Evolutionary conservation across 2,329 filamentous ascomycete genomes (phyloP), one percentile per base, ranked within the genome.

Genomic region (Xylariales sp.): DNA sequence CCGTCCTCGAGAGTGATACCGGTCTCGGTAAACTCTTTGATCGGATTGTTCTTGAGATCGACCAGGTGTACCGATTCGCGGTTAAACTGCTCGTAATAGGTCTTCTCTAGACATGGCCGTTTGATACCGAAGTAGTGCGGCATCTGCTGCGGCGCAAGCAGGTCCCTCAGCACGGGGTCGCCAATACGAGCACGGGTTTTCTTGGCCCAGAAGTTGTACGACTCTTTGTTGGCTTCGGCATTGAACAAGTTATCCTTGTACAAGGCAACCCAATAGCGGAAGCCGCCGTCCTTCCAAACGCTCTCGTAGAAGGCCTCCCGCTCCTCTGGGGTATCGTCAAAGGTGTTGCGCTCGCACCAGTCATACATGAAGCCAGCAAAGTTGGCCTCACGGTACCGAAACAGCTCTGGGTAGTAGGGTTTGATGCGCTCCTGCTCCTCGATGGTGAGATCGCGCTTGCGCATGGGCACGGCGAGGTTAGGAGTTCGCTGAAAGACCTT

Each of bases 401-500:
- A 84, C 2, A 84, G 62, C 38, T 72, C 61, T 0, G 62, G 65
- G 37, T 78, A 77, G 25, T 56, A 59, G 6, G 47, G 49, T 49
- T 74, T 74, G 16, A 51, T 54, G 2, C 53, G 52, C 18, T 75
- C 61, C 51, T 83, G 74, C 46, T 79, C 72, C 43, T 71, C 65
- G 9, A 56, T 60, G 1, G 67, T 70, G 20, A 82, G 61, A 1
- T 61, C 29, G 3, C 64, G 60, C 43, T 73, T 69, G 3, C 70
- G 66, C 77, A 86, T 82, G 0, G 80, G 80, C 1, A 85, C 51
- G 0, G 77, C 78, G 5, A 82, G 63, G 44, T 85, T 86, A 0
- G 82, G 82, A 1, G 80, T 85, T 9, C 82, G 71, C 51, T 85
- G 80, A 57, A 84, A 84, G 25, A 86, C 76, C 3, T 62, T 70